Percentiles rank a stretch among this genome's conserved stretches.
These are phyloP conservation scores for Teratosphaeria pseudoeucalypti DNA, from an alignment of 2,329 filamentous ascomycete species.

Conservation along the genomic window DNA sequence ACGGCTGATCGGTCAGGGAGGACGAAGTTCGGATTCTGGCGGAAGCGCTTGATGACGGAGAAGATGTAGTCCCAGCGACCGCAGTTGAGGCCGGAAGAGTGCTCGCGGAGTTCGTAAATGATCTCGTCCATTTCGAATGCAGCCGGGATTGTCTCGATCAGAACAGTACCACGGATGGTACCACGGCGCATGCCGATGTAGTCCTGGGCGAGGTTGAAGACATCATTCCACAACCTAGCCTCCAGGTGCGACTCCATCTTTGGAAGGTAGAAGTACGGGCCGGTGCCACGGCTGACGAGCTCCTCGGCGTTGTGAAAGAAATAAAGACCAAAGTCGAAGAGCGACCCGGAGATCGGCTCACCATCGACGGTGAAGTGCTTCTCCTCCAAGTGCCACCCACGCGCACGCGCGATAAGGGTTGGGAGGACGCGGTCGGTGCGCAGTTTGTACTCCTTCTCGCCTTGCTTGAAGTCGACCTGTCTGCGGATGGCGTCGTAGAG, in stretches of 20 bases:
- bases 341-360: conserved; percentile 79
- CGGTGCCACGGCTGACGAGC: conserved; percentile 69
- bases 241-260: conserved; percentile 96
- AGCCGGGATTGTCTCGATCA: conserved; percentile 96
- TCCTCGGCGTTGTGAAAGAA: conserved; percentile 97
- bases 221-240: conserved; percentile 96
- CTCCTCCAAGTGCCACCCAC: conserved; percentile 97
- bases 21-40: conserved; percentile 84
- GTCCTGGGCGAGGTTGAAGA: conserved; percentile 91
- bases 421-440: conserved; percentile 78
- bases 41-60: conserved; percentile 98
- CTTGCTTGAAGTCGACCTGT: conserved; percentile 93
- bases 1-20: conserved; percentile 83
- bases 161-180: conserved; percentile 85
- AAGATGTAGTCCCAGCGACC: conserved; percentile 99
- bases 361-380: conserved; percentile 95
- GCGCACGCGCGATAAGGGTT: conserved; percentile 85
- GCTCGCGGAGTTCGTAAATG: conserved; percentile 96
- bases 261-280: conserved; percentile 95
- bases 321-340: conserved; percentile 98
- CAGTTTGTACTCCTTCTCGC: conserved; percentile 93
- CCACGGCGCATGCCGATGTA: conserved; percentile 80
- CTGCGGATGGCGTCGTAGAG: conserved; percentile 90
- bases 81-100: conserved; percentile 94
- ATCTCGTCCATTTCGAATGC: conserved; percentile 99